These are phyloP conservation scores for Lobosporangium transversale DNA, from an alignment of 192 early-diverging fungal species.

Conservation along the genomic window DNA sequence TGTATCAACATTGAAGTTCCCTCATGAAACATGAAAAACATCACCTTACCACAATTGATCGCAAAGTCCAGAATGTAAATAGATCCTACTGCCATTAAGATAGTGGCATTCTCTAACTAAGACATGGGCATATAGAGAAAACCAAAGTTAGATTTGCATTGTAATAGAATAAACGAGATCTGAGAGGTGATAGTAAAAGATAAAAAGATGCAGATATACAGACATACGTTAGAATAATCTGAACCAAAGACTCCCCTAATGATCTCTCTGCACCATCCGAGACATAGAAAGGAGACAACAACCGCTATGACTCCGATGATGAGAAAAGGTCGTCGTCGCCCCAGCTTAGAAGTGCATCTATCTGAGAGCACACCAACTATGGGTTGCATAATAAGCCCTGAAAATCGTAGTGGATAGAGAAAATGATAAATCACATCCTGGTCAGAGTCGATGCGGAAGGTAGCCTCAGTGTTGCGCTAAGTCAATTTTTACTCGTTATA, in stretches of 20 bases:
- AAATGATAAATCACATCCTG: no score
- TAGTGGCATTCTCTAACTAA: constrained; percentile 51
- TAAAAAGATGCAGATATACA: constrained; percentile 13
- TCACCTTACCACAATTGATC: constrained; percentile 76
- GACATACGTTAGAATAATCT: constrained; percentile 34
- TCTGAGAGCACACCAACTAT: constrained; percentile 90
- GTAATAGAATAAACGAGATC: no score
- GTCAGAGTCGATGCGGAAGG: no score
- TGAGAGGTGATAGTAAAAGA: no score
- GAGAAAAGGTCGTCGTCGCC: constrained; percentile 88
- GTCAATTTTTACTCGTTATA: no score
- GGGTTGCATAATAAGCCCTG: constrained; percentile 80
- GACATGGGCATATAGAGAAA: background rate
- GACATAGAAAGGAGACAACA: constrained; percentile 68
- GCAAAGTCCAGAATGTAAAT: constrained; percentile 96
- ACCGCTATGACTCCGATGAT: constrained; percentile 75
- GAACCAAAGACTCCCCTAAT: constrained; percentile 47
- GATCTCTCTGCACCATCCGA: constrained; percentile 87
- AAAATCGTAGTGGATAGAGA: no score
- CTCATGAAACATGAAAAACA: no score
- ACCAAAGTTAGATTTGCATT: no score
- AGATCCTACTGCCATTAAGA: constrained; percentile 76
- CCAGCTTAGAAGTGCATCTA: constrained; percentile 72
- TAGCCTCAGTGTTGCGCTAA: no score
- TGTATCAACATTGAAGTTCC: no score